Evolutionary conservation across 1,284 basidiomycete genomes (phyloP).

Genomic region (Butyriboletus appendiculatus): DNA sequence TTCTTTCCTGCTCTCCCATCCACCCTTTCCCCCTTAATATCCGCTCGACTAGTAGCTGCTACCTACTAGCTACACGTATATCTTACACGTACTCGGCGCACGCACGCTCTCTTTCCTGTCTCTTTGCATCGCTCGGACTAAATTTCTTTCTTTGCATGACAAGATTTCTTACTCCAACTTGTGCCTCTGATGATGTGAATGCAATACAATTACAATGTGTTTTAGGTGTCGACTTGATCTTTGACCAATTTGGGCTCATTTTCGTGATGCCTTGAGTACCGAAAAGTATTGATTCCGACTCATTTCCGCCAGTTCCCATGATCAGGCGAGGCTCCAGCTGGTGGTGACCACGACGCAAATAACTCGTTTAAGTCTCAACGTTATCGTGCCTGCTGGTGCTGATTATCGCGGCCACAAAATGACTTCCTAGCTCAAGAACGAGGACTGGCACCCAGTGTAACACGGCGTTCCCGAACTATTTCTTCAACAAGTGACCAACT

Average conservation of each 20-base stretch:
- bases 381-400: neutral
- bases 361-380: too few species aligned
- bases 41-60: neutral
- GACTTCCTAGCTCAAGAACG: neutral
- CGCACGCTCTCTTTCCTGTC: neutral
- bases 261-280: too few species aligned
- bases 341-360: too few species aligned
- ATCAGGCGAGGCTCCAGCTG: too few species aligned
- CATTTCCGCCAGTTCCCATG: too few species aligned
- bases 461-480: neutral
- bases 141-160: neutral
- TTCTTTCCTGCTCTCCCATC: neutral
- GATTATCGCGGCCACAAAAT: neutral
- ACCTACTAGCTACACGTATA: constrained; percentile 3
- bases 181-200: constrained; percentile 4
- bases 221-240: neutral
- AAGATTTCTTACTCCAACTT: neutral
- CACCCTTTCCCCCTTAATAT: neutral
- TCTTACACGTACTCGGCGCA: neutral
- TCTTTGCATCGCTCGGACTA: constrained; percentile 18
- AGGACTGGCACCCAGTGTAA: neutral
- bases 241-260: neutral
- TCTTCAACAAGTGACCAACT: neutral
- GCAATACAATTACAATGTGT: constrained; percentile 10
- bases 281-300: too few species aligned